Conservation (phyloP, 2,329 filamentous ascomycete species). For the Colletotrichum spinosum region DNA sequence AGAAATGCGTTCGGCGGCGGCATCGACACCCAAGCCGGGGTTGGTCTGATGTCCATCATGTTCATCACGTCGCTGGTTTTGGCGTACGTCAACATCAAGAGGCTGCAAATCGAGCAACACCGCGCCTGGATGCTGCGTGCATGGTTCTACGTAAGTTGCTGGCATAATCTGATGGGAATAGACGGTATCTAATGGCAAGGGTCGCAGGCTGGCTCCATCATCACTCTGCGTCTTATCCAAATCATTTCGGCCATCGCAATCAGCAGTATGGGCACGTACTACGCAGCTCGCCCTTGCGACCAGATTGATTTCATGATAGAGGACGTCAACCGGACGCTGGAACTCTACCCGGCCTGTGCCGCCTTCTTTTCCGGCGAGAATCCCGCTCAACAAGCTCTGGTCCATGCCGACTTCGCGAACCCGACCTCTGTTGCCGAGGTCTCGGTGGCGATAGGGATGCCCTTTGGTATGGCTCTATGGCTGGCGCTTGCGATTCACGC, state of each 20-base stretch:
- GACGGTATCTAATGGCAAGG: neutral
- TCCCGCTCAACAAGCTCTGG: conserved; percentile 41
- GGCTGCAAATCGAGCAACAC: conserved; percentile 71
- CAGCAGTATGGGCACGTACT: conserved; percentile 43
- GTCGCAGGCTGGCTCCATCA: conserved; percentile 56
- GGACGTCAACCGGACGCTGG: conserved; percentile 40
- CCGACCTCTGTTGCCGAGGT: conserved; percentile 41
- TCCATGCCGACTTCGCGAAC: conserved; percentile 47
- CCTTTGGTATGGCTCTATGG: conserved; percentile 64
- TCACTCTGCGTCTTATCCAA: conserved; percentile 62
- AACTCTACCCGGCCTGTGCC: conserved; percentile 57
- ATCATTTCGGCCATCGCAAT: conserved; percentile 49
- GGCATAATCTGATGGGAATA: neutral
- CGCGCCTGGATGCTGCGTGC: conserved; percentile 72
- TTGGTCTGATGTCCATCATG: conserved; percentile 57
- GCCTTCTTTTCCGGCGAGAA: conserved; percentile 48
- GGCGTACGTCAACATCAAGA: conserved; percentile 68
- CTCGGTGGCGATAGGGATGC: conserved; percentile 55
- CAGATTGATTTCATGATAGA: conserved; percentile 56
- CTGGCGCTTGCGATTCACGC: conserved; percentile 37
- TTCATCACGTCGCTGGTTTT: conserved; percentile 57
- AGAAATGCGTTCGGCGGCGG: conserved; percentile 65
- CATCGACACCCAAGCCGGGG: conserved; percentile 58
- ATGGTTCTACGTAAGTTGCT: conserved; percentile 57
- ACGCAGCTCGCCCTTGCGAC: conserved; percentile 55